A percentile compares a stretch with the other conserved stretches of the same genome.
Conservation (phyloP, 768 basidiomycete species). For the Gloeopeniophorella convolvens region DNA sequence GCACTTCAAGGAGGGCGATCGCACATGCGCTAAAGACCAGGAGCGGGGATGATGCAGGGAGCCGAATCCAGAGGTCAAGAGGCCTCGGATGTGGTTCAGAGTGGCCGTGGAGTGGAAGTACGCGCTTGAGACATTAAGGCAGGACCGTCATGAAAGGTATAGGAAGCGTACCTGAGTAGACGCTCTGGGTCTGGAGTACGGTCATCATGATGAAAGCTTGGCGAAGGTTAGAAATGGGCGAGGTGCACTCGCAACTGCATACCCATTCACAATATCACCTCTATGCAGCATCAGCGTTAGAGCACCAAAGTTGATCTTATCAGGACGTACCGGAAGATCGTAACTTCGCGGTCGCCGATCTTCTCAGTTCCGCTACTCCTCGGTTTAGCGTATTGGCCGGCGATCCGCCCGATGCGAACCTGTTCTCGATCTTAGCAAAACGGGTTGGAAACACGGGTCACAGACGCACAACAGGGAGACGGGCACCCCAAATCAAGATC, state of each 20-base stretch:
- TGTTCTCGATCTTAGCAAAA: conserved; percentile 25
- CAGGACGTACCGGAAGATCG: conserved; percentile 66
- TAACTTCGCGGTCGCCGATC: conserved; percentile 66
- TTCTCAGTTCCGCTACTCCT: conserved; percentile 78
- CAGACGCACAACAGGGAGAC: conserved; percentile 77
- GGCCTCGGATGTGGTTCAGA: conserved; percentile 83
- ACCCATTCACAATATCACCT: conserved; percentile 97
- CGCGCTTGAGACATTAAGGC: conserved; percentile 44
- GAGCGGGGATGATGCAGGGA: conserved; percentile 85
- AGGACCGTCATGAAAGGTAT: background rate
- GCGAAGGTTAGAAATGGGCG: background rate
- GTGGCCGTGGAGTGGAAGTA: conserved; percentile 97
- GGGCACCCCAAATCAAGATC: conserved; percentile 89
- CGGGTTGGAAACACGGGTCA: background rate
- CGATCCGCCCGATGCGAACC: conserved; percentile 86
- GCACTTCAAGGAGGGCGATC: conserved; percentile 68
- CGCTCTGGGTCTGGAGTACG: conserved; percentile 88
- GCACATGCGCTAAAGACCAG: conserved; percentile 91
- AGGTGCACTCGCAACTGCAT: conserved; percentile 20
- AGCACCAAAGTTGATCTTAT: background rate
- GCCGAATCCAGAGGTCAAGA: conserved; percentile 90
- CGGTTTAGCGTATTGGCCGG: conserved; percentile 95
- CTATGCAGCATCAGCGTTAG: conserved; percentile 34
- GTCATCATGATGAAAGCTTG: conserved; percentile 63
- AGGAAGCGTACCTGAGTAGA: conserved; percentile 54